A percentile compares a stretch with the other conserved stretches of the same genome.
Evolutionary conservation across 1,284 basidiomycete genomes (phyloP).

Genomic region (Cryptococcus amylolentus): DNA sequence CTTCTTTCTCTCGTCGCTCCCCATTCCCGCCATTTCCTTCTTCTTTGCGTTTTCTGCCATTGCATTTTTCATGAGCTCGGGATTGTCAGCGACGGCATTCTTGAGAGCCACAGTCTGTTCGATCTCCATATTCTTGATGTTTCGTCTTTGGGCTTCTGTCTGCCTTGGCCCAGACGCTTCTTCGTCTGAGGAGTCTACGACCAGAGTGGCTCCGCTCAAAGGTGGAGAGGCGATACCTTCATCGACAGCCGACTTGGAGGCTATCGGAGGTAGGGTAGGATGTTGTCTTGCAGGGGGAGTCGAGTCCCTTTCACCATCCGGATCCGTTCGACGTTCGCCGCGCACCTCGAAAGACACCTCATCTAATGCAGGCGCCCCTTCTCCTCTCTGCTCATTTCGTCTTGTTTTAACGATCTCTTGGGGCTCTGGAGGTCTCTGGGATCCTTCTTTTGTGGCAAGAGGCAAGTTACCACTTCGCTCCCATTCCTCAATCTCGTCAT

Average conservation of each 20-base stretch:
- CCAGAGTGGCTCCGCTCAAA: neutral
- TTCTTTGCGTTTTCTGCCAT: too few species aligned
- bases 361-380: too few species aligned
- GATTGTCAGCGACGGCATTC: neutral
- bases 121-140: neutral
- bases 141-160: neutral
- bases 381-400: too few species aligned
- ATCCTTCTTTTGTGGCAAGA: neutral
- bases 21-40: neutral
- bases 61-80: neutral
- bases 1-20: neutral
- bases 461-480: conserved; percentile 7
- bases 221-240: neutral
- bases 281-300: too few species aligned
- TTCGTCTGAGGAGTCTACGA: neutral
- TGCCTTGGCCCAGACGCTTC: neutral
- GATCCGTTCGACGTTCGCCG: too few species aligned
- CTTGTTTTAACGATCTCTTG: too few species aligned
- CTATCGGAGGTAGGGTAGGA: too few species aligned
- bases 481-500: conserved; percentile 5
- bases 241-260: neutral
- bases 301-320: too few species aligned
- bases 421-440: too few species aligned
- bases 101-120: neutral
- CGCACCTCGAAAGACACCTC: too few species aligned